These are phyloP conservation scores for Microsporum canis DNA, from an alignment of 2,329 filamentous ascomycete genomes.

Conservation along the genomic window DNA sequence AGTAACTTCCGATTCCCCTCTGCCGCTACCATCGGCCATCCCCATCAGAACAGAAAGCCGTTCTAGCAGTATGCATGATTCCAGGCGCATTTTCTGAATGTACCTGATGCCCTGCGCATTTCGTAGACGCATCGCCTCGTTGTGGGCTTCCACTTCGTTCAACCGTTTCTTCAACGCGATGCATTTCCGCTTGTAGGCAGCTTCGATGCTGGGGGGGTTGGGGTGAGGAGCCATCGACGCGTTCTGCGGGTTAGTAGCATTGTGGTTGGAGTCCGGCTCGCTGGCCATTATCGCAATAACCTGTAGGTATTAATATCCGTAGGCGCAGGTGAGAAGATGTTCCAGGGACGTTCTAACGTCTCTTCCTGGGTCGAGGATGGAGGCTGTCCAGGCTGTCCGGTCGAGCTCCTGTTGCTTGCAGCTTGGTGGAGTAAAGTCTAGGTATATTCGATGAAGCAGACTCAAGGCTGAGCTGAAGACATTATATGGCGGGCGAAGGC, in stretches of 20 bases:
- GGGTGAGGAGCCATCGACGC: constrained; percentile 19
- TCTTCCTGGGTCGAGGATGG: no score
- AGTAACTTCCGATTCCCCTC: constrained; percentile 23
- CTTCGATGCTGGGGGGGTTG: constrained; percentile 80
- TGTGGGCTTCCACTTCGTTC: constrained; percentile 82
- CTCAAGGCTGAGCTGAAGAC: no score
- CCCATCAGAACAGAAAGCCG: constrained; percentile 31
- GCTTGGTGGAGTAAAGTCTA: no score
- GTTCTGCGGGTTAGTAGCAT: constrained; percentile 16
- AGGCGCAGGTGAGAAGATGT: not conserved
- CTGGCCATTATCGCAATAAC: not conserved
- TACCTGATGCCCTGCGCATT: constrained; percentile 70
- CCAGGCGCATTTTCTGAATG: constrained; percentile 79
- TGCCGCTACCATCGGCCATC: constrained; percentile 27
- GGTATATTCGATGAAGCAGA: no score
- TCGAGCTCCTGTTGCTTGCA: not conserved
- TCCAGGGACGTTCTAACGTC: not conserved
- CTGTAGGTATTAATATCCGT: not conserved
- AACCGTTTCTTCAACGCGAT: constrained; percentile 86
- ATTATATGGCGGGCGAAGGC: no score
- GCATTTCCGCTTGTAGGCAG: constrained; percentile 93
- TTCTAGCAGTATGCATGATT: constrained; percentile 35
- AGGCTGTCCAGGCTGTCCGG: not conserved
- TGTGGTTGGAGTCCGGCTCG: not conserved
- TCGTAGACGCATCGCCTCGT: constrained; percentile 69